Evolutionary conservation across 345 rosid genomes (phyloP).

Genomic region (Turritis glabra): DNA sequence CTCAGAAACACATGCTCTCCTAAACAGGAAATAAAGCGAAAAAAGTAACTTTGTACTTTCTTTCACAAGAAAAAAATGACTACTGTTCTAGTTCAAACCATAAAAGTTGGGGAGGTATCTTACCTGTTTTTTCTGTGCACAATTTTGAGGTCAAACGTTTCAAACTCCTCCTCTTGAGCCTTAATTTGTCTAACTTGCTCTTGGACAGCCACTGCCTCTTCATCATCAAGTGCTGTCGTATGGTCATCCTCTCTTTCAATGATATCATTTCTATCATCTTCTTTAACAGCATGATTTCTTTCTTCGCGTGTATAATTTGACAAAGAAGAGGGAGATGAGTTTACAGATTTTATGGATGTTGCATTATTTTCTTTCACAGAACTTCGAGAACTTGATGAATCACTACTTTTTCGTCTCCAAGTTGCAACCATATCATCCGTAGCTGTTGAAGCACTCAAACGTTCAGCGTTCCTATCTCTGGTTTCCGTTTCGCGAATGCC

Average conservation of each 20-base stretch:
- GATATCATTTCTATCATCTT: constrained; percentile 54
- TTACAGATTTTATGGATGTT: constrained; percentile 56
- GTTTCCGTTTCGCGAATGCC: constrained; percentile 50
- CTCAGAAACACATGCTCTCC: background rate
- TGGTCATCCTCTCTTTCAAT: constrained; percentile 69
- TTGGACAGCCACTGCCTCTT: constrained; percentile 92
- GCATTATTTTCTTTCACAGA: constrained; percentile 69
- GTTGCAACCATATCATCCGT: constrained; percentile 69
- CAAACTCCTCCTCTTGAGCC: constrained; percentile 97
- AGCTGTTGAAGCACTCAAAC: constrained; percentile 56
- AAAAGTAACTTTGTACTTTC: background rate
- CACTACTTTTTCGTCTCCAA: constrained; percentile 83
- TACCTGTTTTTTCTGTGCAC: constrained; percentile 99
- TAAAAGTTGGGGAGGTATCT: constrained; percentile 16
- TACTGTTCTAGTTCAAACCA: constrained; percentile 1
- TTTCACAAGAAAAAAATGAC: constrained; percentile 1
- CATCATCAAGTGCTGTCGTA: constrained; percentile 78
- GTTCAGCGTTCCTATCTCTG: constrained; percentile 51
- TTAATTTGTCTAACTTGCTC: constrained; percentile 98
- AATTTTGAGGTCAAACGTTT: constrained; percentile 93
- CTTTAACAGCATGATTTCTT: constrained; percentile 55
- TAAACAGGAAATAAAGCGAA: constrained; percentile 6
- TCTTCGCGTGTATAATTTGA: constrained; percentile 69
- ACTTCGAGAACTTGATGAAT: constrained; percentile 71
- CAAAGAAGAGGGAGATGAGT: constrained; percentile 68